These are phyloP conservation scores for Microdochium trichocladiopsis DNA, from an alignment of 2,329 filamentous ascomycete species.

Conservation along the genomic window DNA sequence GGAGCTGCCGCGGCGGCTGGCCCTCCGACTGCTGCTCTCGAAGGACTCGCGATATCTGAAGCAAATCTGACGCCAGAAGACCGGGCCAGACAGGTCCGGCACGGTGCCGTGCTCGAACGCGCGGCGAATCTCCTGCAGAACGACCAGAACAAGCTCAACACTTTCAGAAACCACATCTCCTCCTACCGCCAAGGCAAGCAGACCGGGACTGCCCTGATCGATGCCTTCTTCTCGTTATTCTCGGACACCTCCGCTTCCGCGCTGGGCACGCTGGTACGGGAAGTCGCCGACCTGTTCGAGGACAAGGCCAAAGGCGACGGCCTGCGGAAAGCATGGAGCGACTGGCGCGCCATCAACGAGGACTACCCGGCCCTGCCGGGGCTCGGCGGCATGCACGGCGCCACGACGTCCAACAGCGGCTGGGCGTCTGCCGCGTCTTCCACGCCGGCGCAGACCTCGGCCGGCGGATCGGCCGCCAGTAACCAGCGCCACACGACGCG, in stretches of 20 bases:
- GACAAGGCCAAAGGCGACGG: constrained; percentile 65
- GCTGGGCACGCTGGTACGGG: constrained; percentile 81
- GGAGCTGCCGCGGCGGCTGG: constrained; percentile 25
- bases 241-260: constrained; percentile 69
- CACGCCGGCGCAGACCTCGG: constrained; percentile 48
- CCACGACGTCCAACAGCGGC: constrained; percentile 46
- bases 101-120: constrained; percentile 79
- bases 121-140: constrained; percentile 76
- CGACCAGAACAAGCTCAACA: constrained; percentile 63
- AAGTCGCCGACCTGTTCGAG: constrained; percentile 89
- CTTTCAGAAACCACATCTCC: constrained; percentile 76
- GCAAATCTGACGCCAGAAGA: constrained; percentile 63
- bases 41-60: constrained; percentile 43
- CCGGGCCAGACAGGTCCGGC: constrained; percentile 71
- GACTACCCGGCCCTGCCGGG: constrained; percentile 87
- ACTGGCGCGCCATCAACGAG: constrained; percentile 93
- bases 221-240: constrained; percentile 82
- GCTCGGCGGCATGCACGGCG: constrained; percentile 60
- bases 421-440: constrained; percentile 53
- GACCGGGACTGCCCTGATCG: constrained; percentile 70
- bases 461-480: constrained; percentile 27
- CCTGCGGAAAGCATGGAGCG: constrained; percentile 80
- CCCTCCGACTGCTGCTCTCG: constrained; percentile 27
- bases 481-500: constrained; percentile 43
- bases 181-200: constrained; percentile 65